Conservation (phyloP, 2,329 filamentous ascomycete species). For the Claviceps sp. region DNA sequence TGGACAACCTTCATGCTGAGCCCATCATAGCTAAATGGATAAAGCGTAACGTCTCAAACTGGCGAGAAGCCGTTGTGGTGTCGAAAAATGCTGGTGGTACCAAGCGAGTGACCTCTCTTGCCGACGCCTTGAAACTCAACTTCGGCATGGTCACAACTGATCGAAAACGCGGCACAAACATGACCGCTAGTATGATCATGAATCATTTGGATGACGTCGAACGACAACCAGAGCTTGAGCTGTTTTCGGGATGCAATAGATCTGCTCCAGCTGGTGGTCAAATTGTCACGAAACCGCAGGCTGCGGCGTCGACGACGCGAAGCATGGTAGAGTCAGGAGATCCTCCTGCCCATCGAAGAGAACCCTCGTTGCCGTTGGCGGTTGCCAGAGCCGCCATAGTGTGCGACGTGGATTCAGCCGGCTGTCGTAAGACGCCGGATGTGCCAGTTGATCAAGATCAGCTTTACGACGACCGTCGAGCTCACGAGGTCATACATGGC, state of each 20-base stretch:
- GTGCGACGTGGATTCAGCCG: slow-evolving; percentile 9
- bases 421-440: slow-evolving; percentile 14
- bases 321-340: slow-evolving; percentile 27
- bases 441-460: slow-evolving; percentile 22
- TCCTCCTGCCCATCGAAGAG: slow-evolving; percentile 24
- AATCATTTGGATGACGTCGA: slow-evolving; percentile 50
- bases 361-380: slow-evolving; percentile 5
- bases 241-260: slow-evolving; percentile 11
- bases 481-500: slow-evolving; percentile 80
- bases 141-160: slow-evolving; percentile 94
- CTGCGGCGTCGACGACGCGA: slow-evolving; percentile 7
- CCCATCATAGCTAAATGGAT: slow-evolving; percentile 95
- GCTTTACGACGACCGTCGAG: slow-evolving; percentile 66
- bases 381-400: slow-evolving; percentile 7
- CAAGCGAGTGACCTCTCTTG: slow-evolving; percentile 89
- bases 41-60: slow-evolving; percentile 70
- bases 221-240: slow-evolving; percentile 29
- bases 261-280: slow-evolving; percentile 10
- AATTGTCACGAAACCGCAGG: slow-evolving; percentile 9
- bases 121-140: slow-evolving; percentile 91
- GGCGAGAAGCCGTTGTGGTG: slow-evolving; percentile 87
- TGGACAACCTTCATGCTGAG: slow-evolving; percentile 94
- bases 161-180: slow-evolving; percentile 52
- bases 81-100: slow-evolving; percentile 97
- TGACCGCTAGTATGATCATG: slow-evolving; percentile 70